Base-by-base conservation (phyloP, 176 grass and related monocot genomes). In the Urochloa ruziziensis region DNA sequence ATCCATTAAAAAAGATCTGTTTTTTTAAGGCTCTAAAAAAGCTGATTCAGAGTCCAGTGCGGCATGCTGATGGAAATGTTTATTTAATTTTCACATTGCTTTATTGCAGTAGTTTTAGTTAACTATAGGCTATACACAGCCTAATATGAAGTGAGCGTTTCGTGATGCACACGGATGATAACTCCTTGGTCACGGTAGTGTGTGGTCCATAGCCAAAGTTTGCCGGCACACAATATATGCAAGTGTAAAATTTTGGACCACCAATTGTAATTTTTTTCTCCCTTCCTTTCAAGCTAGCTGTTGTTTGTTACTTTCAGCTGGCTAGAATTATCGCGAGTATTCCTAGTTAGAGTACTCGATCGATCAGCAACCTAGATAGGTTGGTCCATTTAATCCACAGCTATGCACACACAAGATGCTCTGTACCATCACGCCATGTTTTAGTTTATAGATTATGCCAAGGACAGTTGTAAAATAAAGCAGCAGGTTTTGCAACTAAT, bases 211-310 rank as follows among this genome's bases (percentile, higher is more conserved):
- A 32, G 70, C 37, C 24, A 27, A 88, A 65, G 46, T n/a, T 73
- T 84, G 21, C 60, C 1, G 5, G 25, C 66, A 61, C 54, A 77
- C 54, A 77, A 82, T 85, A 82, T 81, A 34, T 57, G 73, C 71
- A 63, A 70, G 77, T 63, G 83, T 85, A 46, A 56, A 42, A 34
- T 58, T 48, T 47, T 87, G 85, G 85, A 87, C 85, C 85, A 87
- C 70, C 59, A 74, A 58, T 67, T 81, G 47, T 29, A 58, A 27
- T 30, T 73, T 73, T 60, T 46, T 35, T 17, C 5, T 54, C 30
- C 21, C 40, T 71, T 24, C 27, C 23, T 13, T 56, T 32, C 18
- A 12, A 28, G 27, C 68, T 67, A 58, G 54, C 77, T 70, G 70
- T 54, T 63, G 88, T 70, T 82, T 81, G 65, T 46, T 70, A 86